Base-by-base conservation (phyloP, 805 yeast genomes). In the Hagleromyces aurorensis region DNA sequence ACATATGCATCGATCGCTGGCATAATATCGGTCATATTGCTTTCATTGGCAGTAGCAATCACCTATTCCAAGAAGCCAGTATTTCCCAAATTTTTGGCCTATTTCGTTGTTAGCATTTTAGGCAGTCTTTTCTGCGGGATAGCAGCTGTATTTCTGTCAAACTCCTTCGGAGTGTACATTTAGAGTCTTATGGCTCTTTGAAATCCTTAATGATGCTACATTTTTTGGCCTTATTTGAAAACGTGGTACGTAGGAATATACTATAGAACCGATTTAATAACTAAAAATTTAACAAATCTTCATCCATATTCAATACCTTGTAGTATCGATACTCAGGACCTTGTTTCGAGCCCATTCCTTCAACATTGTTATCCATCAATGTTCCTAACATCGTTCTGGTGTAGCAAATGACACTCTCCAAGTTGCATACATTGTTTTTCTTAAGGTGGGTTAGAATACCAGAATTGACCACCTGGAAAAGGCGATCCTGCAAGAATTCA, bases 121-220 rank as follows among this genome's bases (percentile, higher is more conserved):
- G 64, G 62, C 2, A 53, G 65, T 12, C 14, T 56, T n/a, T 48
- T 62, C 16, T 47, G 52, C 27, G 67, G 67, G 3, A 50, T 65
- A 30, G 66, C 65, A 13, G 39, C 59, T 15, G 59, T 68, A 12
- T 63, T 62, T 33, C 34, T 64, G 16, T 52, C 65, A 13, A 53
- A 67, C 36, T 59, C 64, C 6, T 61, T 67, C 23, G 72, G 68
- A 19, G 72, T 68, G 2, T 68, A 68, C 41, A 61, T 65, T 25
- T 62, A 33, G 38, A 23, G 15, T 11, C 16, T 16, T 25, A 15
- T 16, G 11, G n/a, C n/a, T n/a, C n/a, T n/a, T n/a, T n/a, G n/a
- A n/a, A n/a, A n/a, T n/a, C n/a, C n/a, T n/a, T n/a, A n/a, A n/a
- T n/a, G n/a, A n/a, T n/a, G n/a, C n/a, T n/a, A n/a, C n/a, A n/a